phyloP scores from a whole-genome alignment of 139 green algal genomes.

The Picochlorum sp. region DNA sequence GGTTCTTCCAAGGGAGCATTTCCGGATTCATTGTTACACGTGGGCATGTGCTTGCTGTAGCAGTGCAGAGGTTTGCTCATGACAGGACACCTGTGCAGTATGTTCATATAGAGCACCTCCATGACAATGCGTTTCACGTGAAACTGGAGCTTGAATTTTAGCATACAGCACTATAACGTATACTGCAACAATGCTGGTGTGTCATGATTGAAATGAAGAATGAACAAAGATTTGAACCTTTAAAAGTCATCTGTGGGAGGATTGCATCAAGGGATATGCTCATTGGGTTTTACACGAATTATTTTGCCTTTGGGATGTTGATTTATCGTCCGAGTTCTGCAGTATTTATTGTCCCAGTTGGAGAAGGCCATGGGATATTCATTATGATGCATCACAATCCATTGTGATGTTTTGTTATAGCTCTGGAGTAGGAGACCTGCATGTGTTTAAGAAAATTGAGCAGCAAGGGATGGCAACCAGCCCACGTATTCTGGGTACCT shows the following conservation, averaged over 20 bases:
- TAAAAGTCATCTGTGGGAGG: conserved; percentile 1
- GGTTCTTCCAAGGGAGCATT: too few species aligned
- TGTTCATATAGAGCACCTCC: background rate
- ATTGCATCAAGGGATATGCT: conserved; percentile 1
- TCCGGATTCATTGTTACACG: too few species aligned
- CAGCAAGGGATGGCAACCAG: background rate
- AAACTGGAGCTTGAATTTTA: background rate
- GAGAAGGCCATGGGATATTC: conserved; percentile 13
- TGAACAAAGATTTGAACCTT: background rate
- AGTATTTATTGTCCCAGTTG: conserved; percentile 16
- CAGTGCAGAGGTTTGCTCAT: background rate
- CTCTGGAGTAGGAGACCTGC: background rate
- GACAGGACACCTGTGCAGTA: conserved; percentile 3
- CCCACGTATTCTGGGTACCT: background rate
- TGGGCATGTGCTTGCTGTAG: background rate
- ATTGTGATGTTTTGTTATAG: conserved; percentile 16
- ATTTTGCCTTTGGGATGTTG: conserved; percentile 15
- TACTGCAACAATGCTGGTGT: background rate
- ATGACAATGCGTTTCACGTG: background rate
- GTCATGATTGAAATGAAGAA: background rate
- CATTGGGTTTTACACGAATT: conserved; percentile 8
- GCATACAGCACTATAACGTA: background rate
- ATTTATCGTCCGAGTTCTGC: conserved; percentile 5
- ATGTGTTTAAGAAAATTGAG: background rate
- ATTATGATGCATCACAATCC: conserved; percentile 3